A percentile compares a stretch with the other conserved stretches of the same genome.
Evolutionary conservation across 306 rosid genomes (phyloP).

Genomic region (Arachis stenosperma): DNA sequence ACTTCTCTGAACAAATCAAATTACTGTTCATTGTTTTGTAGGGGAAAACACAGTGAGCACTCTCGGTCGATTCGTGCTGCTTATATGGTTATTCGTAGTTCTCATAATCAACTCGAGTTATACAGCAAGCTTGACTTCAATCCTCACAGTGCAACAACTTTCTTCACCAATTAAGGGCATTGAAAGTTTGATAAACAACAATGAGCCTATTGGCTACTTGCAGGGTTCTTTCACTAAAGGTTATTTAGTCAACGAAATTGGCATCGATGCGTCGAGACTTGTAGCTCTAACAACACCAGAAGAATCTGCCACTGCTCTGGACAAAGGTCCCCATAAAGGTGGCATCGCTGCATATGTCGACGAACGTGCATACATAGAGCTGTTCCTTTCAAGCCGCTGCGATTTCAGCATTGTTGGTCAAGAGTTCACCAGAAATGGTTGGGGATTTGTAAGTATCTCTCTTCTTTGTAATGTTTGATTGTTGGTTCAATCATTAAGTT

Average conservation of each 20-base stretch:
- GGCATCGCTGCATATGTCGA: constrained; percentile 86
- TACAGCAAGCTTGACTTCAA: constrained; percentile 96
- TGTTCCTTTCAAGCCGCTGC: constrained; percentile 87
- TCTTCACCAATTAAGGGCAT: constrained; percentile 85
- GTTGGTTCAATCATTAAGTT: neutral
- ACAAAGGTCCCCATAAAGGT: constrained; percentile 70
- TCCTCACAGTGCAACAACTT: constrained; percentile 92
- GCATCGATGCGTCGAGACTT: constrained; percentile 69
- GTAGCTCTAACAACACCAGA: constrained; percentile 65
- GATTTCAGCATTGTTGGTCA: constrained; percentile 79
- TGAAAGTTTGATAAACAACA: constrained; percentile 58
- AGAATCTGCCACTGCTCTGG: constrained; percentile 70
- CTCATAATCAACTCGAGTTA: constrained; percentile 93
- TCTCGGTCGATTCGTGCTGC: constrained; percentile 87
- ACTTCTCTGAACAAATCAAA: constrained; percentile 10
- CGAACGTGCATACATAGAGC: constrained; percentile 87
- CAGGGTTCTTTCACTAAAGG: constrained; percentile 76
- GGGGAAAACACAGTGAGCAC: constrained; percentile 93
- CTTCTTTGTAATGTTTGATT: neutral
- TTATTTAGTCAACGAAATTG: constrained; percentile 73
- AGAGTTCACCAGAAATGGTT: constrained; percentile 91
- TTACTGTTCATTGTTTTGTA: constrained; percentile 43
- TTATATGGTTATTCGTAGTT: constrained; percentile 92
- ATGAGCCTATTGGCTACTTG: constrained; percentile 82
- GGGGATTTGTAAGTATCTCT: constrained; percentile 95